Conservation (phyloP, 768 basidiomycete species). For the Chlorophyllum brunneum region DNA sequence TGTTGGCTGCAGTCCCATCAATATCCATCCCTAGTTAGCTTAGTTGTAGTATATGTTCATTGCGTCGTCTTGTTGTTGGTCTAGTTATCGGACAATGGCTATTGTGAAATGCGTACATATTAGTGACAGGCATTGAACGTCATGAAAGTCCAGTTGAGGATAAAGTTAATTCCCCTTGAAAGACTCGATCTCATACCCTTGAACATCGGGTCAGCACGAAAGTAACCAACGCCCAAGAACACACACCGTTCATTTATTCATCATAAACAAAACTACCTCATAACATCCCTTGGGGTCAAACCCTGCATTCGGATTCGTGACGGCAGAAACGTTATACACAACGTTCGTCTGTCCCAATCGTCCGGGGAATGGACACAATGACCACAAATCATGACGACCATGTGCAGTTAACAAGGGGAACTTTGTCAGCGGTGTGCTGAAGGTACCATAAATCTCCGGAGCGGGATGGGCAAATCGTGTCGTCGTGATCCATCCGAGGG, state of each 20-base stretch:
- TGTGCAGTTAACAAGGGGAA: conserved; percentile 29
- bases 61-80: background rate
- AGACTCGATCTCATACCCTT: no score
- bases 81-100: no score
- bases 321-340: conserved; percentile 13
- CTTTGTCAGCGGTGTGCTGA: conserved; percentile 16
- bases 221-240: no score
- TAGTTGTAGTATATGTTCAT: background rate
- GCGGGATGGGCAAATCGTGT: conserved; percentile 25
- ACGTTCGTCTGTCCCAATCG: conserved; percentile 12
- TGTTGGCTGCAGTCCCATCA: conserved; percentile 4
- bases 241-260: no score
- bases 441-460: conserved; percentile 32
- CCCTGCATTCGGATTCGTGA: background rate
- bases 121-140: no score
- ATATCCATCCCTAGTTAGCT: background rate
- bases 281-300: conserved; percentile 4
- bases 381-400: conserved; percentile 32
- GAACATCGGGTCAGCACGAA: no score
- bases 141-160: no score
- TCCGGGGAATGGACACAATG: conserved; percentile 31
- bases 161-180: no score
- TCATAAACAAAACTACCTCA: conserved; percentile 8
- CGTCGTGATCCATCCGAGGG: conserved; percentile 35
- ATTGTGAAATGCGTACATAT: no score